Base-by-base conservation (phyloP, 768 basidiomycete species). In the Suillus subalutaceus region DNA sequence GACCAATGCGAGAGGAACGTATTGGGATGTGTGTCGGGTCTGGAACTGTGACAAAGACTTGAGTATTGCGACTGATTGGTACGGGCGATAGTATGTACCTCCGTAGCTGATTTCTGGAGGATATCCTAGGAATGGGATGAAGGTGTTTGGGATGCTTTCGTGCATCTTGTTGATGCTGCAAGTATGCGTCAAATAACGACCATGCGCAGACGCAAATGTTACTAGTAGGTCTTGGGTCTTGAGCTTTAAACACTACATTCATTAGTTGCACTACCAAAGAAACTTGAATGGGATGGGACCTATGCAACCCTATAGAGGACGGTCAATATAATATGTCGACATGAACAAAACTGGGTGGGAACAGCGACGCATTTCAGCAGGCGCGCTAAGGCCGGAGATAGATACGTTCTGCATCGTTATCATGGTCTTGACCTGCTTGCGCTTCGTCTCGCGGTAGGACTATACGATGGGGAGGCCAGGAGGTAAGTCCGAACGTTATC, bases 131-230 rank as follows among this genome's bases (percentile, higher is more conserved):
- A 77, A 98, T 26, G 98, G 84, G 65, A 98, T 91, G 77, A 99
- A 99, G 1, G 93, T 94, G 52, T 96, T 91, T 35, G 96, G 37
- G 37, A 37, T 37, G 37, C 37, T 37, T 10, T 37, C 1, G 9
- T 37, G 92, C 94, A 98, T 96, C 60, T 87, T 79, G 78, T 97
- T 93, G 63, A 98, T 90, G 69, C 84, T 86, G 52, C 81, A 86
- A 0, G 97, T 91, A 73, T 99, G 97, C 4, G 96, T 98, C 97
- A 97, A 99, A 79, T 97, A 99, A 1, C 96, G 98, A 74, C 98
- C 97, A 74, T 99, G 97, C 10, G 99, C 97, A 0, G 94, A 93
- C 0, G 96, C 96, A 76, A 98, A 98, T 0, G 90, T 89, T 69
- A 99, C n/a, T n/a, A n/a, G n/a, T n/a, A n/a, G 73, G 48, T 81